phyloP scores from a whole-genome alignment of 805 yeast genomes.

The Peterozyma xylosa region DNA sequence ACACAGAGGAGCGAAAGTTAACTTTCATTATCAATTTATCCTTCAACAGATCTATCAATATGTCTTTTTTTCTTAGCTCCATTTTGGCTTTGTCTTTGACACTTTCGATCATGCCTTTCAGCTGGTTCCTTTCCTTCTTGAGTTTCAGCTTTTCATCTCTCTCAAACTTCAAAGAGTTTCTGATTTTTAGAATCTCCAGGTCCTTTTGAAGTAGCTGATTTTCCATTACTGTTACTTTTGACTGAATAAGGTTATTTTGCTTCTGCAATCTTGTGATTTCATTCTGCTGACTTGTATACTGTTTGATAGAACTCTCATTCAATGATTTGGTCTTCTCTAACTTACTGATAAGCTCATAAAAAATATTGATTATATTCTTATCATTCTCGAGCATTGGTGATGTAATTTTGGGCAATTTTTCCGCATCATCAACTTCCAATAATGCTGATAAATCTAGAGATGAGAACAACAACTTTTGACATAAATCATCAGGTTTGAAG shows the following conservation, averaged over 20 bases:
- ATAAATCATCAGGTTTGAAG: conserved; percentile 13
- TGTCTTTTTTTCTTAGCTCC: conserved; percentile 5
- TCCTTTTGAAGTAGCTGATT: conserved; percentile 1
- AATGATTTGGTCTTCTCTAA: conserved; percentile 14
- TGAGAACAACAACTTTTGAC: conserved; percentile 13
- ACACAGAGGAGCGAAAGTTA: not conserved
- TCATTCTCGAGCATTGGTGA: conserved; percentile 20
- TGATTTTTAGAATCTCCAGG: conserved; percentile 2
- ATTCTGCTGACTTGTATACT: not conserved
- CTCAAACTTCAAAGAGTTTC: not conserved
- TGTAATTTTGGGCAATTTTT: conserved; percentile 4
- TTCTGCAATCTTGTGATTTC: conserved; percentile 3
- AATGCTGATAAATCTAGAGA: conserved; percentile 12
- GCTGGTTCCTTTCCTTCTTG: conserved; percentile 4
- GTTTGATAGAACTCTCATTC: conserved; percentile 11
- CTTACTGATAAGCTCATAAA: conserved; percentile 17
- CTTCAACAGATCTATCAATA: conserved; percentile 6
- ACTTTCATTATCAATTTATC: conserved; percentile 5
- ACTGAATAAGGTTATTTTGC: not conserved
- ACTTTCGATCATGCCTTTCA: conserved; percentile 3
- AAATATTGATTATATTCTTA: conserved; percentile 19
- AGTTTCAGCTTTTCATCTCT: conserved; percentile 1
- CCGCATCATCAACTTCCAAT: conserved; percentile 6
- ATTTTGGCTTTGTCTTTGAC: conserved; percentile 6
- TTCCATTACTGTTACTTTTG: not conserved